Evolutionary conservation across 495 filamentous ascomycete genomes (phyloP), one percentile per base, ranked within the genome.

Genomic region (Sabuloglossum arenarium): DNA sequence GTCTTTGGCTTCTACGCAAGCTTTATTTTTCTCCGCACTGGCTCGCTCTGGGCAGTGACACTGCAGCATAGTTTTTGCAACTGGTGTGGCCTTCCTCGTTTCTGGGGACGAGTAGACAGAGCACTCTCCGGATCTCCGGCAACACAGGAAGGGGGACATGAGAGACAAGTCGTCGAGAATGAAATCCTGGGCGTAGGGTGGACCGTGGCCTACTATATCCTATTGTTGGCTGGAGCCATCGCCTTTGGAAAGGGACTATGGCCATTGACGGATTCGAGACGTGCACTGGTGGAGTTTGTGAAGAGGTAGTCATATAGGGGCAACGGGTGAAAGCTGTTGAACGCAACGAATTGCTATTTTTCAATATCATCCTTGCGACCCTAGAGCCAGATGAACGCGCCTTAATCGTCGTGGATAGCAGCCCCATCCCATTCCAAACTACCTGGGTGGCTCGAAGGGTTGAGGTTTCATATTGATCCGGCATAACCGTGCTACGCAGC

Each of bases 381-480:
- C 50, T 34, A 1, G 32, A 45, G 42, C 23, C 29, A 29, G 29
- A 30, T 12, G 23, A 32, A 9, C 28, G 8, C 21, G 31, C 29
- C 28, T 52, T 8, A 11, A 16, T 34, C 9, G 25, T 23, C 53
- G 27, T 8, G 6, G 19, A n/a, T 31, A 27, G 19, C 16, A 6
- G n/a, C 31, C 31, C 31, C 12, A 10, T 11, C 14, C n/a, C 1
- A 9, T 14, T 6, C 24, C 45, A 5, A 9, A 19, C 50, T 32
- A 39, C 23, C 55, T 58, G 27, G 73, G 70, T 4, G 73, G 69
- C 63, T 81, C 69, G 66, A 96, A 96, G n/a, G 85, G 77, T 61
- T 84, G 79, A 16, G 86, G 84, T 62, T 89, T 84, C 90, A 97
- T 96, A 65, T 95, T 95, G 64, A 96, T 79, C 74, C 82, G 93